Conservation (phyloP, 1,139 yeast genomes). For the Geotrichum candidum region DNA sequence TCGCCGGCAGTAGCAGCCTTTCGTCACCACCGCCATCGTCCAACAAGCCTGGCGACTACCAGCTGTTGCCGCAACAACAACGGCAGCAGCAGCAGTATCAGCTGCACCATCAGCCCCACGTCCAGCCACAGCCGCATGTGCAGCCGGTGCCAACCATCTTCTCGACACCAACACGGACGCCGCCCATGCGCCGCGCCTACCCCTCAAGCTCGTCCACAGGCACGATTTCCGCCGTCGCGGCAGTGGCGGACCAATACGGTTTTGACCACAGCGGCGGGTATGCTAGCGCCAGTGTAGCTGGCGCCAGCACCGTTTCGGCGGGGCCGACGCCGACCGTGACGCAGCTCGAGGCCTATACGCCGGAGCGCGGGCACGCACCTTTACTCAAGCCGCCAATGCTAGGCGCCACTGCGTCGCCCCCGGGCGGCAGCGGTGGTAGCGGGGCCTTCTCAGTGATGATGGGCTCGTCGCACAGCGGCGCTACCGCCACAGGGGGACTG, state of each 20-base stretch:
- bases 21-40: neutral
- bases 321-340: conserved; percentile 6
- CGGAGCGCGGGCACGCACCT: conserved; percentile 52
- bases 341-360: conserved; percentile 76
- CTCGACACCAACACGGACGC: neutral
- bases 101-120: neutral
- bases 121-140: neutral
- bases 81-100: too few relatives aligned
- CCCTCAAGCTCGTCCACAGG: neutral
- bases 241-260: neutral
- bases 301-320: neutral
- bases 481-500: neutral
- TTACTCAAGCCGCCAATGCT: neutral
- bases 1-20: neutral
- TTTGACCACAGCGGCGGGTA: neutral
- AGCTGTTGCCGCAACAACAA: too few relatives aligned
- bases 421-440: too few relatives aligned
- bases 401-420: conserved; percentile 23
- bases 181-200: neutral
- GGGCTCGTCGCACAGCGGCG: too few relatives aligned
- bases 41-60: too few relatives aligned
- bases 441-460: too few relatives aligned
- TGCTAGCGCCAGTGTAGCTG: neutral
- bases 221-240: neutral
- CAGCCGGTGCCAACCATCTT: neutral